Conservation (phyloP, 345 rosid species). For the Sapria himalayana region DNA sequence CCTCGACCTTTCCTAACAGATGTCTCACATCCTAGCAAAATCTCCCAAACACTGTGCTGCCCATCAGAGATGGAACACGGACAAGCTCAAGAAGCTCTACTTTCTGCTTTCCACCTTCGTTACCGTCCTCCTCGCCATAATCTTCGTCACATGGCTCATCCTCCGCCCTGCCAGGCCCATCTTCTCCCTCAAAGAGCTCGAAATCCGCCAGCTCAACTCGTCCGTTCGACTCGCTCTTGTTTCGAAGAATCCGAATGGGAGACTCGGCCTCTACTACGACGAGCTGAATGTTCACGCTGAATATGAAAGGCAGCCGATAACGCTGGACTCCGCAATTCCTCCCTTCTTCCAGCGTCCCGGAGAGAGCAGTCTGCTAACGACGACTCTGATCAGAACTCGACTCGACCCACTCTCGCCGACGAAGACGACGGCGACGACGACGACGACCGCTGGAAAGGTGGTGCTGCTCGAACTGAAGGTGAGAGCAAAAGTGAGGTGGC, state of each 20-base stretch:
- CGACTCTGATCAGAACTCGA: constrained; percentile 37
- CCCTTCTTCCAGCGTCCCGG: constrained; percentile 65
- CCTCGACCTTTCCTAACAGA: constrained; percentile 16
- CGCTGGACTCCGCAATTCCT: constrained; percentile 29
- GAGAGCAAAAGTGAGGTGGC: constrained; percentile 60
- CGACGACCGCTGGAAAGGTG: constrained; percentile 33
- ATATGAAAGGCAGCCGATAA: constrained; percentile 68
- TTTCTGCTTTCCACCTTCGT: constrained; percentile 27
- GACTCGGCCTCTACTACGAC: constrained; percentile 72
- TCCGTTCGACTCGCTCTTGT: constrained; percentile 49
- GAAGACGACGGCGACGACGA: constrained; percentile 38
- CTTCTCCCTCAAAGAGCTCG: constrained; percentile 40
- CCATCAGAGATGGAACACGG: constrained; percentile 16
- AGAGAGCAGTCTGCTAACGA: constrained; percentile 38
- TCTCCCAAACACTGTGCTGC: constrained; percentile 70
- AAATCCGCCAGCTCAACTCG: constrained; percentile 57
- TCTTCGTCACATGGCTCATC: constrained; percentile 43
- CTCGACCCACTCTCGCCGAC: constrained; percentile 49
- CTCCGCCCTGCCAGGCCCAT: constrained; percentile 63
- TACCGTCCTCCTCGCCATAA: constrained; percentile 25
- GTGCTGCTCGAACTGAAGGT: constrained; percentile 30
- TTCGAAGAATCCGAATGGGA: constrained; percentile 45
- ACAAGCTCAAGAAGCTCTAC: constrained; percentile 36
- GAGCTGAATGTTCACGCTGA: constrained; percentile 34
- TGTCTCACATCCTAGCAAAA: constrained; percentile 34